Evolutionary conservation across 2,329 filamentous ascomycete species (phyloP), one percentile per base, ranked within the genome.

Genomic region (Drechmeria coniospora): DNA sequence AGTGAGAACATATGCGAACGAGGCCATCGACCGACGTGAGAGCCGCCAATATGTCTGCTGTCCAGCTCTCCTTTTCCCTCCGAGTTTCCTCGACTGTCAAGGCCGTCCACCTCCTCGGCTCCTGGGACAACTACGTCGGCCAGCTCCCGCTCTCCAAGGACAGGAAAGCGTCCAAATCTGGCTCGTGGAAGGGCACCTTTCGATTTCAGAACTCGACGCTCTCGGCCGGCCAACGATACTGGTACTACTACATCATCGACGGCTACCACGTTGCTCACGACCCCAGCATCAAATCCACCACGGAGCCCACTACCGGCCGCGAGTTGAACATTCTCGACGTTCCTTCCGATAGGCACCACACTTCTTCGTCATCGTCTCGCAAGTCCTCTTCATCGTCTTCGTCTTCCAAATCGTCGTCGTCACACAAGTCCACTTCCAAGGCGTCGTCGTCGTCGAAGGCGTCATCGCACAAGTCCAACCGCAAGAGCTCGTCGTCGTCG

Each of bases 211-310:
- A 78, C 52, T 61, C 73, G 36, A 87, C 82, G 34, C 71, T 95
- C 46, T 76, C 87, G 65, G 67, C 82, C 45, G 84, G 87, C 53
- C 75, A 82, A 54, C 78, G 87, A 53, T 95, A 95, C 74, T 98
- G 90, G 90, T 98, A 95, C 76, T 98, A 98, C 74, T 98, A 94
- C 70, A 94, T 95, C 74, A 90, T 95, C 57, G 90, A 98, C 56
- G 90, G 90, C 45, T 94, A 94, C 74, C 86, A 94, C 57, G 79
- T 92, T 54, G 86, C 86, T 36, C 87, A 95, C 69, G 90, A 95
- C 63, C 86, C 87, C 43, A 81, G 80, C 54, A 77, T 84, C 54
- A 66, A 79, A 48, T 87, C 79, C 51, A 92, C 81, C 50, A 78
- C 80, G 42, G 90, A 98, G 68, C 86, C 87, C 52, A 95, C 86